A percentile compares a stretch with the other conserved stretches of the same genome.
Evolutionary conservation across 495 filamentous ascomycete species (phyloP).

Genomic region (Lophiostoma macrostomum): DNA sequence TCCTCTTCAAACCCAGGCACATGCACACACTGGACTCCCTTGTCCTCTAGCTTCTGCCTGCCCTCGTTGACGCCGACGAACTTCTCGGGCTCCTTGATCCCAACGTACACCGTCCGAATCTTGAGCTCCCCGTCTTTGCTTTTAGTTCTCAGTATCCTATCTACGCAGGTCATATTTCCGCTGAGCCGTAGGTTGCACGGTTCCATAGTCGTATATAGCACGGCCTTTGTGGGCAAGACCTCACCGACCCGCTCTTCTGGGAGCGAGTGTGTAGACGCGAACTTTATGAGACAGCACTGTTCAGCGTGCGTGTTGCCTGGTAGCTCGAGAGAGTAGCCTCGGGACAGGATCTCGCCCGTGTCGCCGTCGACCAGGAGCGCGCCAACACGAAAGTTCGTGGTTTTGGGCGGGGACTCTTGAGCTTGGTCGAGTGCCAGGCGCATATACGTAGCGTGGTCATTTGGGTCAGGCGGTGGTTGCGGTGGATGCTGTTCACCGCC

Average conservation of each 20-base stretch:
- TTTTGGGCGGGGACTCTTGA: conserved; percentile 71
- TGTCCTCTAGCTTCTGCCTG: conserved; percentile 63
- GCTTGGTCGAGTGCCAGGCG: conserved; percentile 70
- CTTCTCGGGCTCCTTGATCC: conserved; percentile 80
- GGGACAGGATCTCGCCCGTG: conserved; percentile 65
- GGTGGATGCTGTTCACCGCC: neutral
- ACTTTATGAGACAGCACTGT: conserved; percentile 82
- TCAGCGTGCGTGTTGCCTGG: conserved; percentile 94
- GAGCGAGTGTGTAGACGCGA: conserved; percentile 50
- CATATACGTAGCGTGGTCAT: conserved; percentile 64
- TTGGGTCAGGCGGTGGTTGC: conserved; percentile 3
- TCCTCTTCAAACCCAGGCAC: conserved; percentile 75
- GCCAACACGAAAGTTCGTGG: conserved; percentile 91
- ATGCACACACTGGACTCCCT: conserved; percentile 69
- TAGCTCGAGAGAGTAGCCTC: conserved; percentile 88
- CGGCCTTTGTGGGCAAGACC: conserved; percentile 54
- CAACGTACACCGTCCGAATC: conserved; percentile 80
- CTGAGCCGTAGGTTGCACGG: conserved; percentile 79
- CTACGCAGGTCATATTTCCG: conserved; percentile 78
- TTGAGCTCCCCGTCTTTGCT: conserved; percentile 39
- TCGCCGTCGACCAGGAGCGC: conserved; percentile 64
- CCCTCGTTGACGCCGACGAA: conserved; percentile 83
- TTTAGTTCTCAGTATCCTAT: conserved; percentile 66
- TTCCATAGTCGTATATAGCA: conserved; percentile 92
- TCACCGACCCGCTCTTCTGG: conserved; percentile 55